Evolutionary conservation across 257 asterid genomes (phyloP).

Genomic region (Fraxinus anomala): DNA sequence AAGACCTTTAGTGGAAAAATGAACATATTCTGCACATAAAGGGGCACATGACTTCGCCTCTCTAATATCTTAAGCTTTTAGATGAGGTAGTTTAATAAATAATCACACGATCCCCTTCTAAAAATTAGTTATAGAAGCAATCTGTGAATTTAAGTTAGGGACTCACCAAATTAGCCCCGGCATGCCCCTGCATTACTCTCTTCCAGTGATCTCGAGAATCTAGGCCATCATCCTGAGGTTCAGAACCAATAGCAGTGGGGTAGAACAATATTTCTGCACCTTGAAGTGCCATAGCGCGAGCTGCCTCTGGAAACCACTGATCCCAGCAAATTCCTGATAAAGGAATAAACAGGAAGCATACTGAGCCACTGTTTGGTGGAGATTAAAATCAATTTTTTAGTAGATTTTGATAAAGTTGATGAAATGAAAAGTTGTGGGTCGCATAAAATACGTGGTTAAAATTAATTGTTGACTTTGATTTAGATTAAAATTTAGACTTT

Average conservation of each 20-base stretch:
- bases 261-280: constrained; percentile 95
- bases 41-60: neutral
- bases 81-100: neutral
- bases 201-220: constrained; percentile 99
- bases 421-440: too few species aligned
- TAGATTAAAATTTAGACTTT: too few species aligned
- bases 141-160: neutral
- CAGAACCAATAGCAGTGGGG: constrained; percentile 99
- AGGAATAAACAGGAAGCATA: constrained; percentile 8
- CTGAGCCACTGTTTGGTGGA: too few species aligned
- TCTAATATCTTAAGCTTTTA: neutral
- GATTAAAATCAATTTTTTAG: too few species aligned
- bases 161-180: constrained; percentile 91
- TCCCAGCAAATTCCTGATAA: constrained; percentile 96
- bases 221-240: constrained; percentile 88
- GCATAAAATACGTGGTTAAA: too few species aligned
- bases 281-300: constrained; percentile 96
- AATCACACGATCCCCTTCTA: neutral
- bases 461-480: too few species aligned
- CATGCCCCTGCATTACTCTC: constrained; percentile 99
- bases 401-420: too few species aligned
- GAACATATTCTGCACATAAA: neutral
- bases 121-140: constrained; percentile 1
- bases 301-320: constrained; percentile 99
- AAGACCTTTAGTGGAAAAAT: neutral